Conservation (phyloP, 495 filamentous ascomycete species). For the Copromyces sp. region DNA sequence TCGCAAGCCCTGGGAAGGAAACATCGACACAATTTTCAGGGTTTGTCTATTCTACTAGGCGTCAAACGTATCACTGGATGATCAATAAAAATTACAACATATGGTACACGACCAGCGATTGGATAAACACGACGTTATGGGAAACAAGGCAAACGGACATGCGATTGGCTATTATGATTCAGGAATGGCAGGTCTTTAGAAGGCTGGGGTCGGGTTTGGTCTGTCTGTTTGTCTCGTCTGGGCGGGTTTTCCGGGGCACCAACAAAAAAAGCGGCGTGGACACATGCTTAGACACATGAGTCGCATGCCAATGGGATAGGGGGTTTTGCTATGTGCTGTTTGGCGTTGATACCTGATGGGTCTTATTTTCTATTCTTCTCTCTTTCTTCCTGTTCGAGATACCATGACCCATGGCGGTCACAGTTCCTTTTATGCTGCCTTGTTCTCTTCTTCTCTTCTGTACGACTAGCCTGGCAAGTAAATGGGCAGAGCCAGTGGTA, state of each 20-base stretch:
- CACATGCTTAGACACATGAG: not conserved
- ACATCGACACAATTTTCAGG: not conserved
- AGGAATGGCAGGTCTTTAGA: not conserved
- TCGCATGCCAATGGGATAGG: not conserved
- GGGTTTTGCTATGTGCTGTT: conserved; percentile 5
- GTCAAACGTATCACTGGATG: not conserved
- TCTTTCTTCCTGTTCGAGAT: conserved; percentile 12
- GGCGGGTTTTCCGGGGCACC: not conserved
- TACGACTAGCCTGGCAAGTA: not conserved
- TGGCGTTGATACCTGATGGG: conserved; percentile 8
- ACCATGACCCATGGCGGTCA: conserved; percentile 17
- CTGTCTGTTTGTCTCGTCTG: not conserved
- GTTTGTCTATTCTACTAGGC: not conserved
- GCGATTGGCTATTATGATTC: not conserved
- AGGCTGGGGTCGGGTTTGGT: not conserved
- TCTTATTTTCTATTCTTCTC: not conserved
- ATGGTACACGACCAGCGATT: not conserved
- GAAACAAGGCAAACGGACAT: not conserved
- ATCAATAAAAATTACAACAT: not conserved
- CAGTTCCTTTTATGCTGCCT: not conserved
- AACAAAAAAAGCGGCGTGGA: not conserved
- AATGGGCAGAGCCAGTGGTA: not conserved
- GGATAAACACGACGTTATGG: not conserved
- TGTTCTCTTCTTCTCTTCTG: not conserved
- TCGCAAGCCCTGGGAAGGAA: not conserved